Conservation (phyloP, 2,329 filamentous ascomycete genomes). For the Penicillium sclerotiorum region DNA sequence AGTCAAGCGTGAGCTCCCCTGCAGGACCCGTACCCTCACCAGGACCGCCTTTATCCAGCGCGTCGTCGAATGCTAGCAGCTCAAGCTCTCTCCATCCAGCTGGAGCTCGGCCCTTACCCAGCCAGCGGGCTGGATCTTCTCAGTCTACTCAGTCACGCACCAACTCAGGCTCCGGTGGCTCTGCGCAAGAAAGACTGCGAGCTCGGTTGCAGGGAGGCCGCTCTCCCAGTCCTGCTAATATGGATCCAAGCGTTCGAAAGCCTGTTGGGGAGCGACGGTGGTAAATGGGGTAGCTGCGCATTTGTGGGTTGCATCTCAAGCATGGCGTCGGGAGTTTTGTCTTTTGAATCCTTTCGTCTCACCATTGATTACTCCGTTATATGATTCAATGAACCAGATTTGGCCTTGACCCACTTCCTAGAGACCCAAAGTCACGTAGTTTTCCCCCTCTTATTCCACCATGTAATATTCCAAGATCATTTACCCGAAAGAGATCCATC, state of each 20-base stretch:
- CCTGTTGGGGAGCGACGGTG: slow-evolving; percentile 33
- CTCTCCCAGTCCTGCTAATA: slow-evolving; percentile 35
- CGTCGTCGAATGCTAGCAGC: slow-evolving; percentile 28
- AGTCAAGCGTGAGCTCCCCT: slow-evolving; percentile 26
- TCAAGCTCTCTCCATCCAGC: slow-evolving; percentile 27
- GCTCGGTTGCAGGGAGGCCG: slow-evolving; percentile 70
- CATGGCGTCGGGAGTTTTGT: slow-evolving; percentile 24
- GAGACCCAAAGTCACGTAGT: too few relatives aligned
- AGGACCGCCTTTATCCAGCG: slow-evolving; percentile 13
- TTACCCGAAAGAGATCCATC: too few relatives aligned
- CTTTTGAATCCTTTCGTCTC: not conserved
- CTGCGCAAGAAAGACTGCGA: slow-evolving; percentile 78
- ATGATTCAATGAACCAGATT: not conserved
- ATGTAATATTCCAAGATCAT: too few relatives aligned
- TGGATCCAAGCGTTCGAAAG: slow-evolving; percentile 37
- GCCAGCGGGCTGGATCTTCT: slow-evolving; percentile 73
- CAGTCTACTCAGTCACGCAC: slow-evolving; percentile 52
- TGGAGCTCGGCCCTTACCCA: slow-evolving; percentile 65
- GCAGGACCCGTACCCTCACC: slow-evolving; percentile 22
- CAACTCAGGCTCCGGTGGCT: slow-evolving; percentile 35
- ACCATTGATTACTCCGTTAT: not conserved
- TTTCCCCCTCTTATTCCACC: too few relatives aligned
- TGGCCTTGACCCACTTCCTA: not conserved
- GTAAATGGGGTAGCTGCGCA: slow-evolving; percentile 14
- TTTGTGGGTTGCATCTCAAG: slow-evolving; percentile 15